Conservation (phyloP, 108 stramenopile genomes). For the Ochromonas danica region DNA sequence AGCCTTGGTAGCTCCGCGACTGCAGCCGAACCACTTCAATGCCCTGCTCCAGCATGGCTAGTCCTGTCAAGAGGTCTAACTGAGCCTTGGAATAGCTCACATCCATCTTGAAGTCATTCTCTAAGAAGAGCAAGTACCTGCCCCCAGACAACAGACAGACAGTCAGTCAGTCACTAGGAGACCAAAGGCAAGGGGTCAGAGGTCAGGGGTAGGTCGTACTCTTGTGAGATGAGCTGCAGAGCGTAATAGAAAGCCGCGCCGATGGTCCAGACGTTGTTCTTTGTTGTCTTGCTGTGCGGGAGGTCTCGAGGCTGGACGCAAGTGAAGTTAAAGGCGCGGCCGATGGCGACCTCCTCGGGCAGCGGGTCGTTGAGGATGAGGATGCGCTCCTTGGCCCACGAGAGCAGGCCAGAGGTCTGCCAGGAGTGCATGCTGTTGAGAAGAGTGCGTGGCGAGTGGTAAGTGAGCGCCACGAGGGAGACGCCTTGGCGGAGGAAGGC, state of each 20-base stretch:
- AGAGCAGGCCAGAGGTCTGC: not conserved
- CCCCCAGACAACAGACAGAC: no score
- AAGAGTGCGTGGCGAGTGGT: slow-evolving; percentile 9
- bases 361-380: slow-evolving; percentile 30
- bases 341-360: slow-evolving; percentile 27
- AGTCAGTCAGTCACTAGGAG: no score
- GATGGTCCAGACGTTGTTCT: slow-evolving; percentile 25
- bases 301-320: slow-evolving; percentile 5
- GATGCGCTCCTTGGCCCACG: not conserved
- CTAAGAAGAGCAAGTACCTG: slow-evolving; percentile 24
- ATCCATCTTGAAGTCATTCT: slow-evolving; percentile 37
- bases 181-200: no score
- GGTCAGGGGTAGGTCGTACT: no score
- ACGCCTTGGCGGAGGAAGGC: not conserved
- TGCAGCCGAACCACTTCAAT: not conserved
- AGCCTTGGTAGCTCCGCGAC: slow-evolving; percentile 18
- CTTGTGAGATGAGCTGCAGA: not conserved
- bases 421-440: slow-evolving; percentile 6
- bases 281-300: no score
- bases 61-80: not conserved
- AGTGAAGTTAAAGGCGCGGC: not conserved
- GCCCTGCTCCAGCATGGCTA: not conserved
- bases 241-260: slow-evolving; percentile 34
- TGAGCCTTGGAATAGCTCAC: not conserved
- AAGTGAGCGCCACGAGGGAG: not conserved